Evolutionary conservation across 805 yeast species (phyloP).

Genomic region (Sugiyamaella valdiviana): DNA sequence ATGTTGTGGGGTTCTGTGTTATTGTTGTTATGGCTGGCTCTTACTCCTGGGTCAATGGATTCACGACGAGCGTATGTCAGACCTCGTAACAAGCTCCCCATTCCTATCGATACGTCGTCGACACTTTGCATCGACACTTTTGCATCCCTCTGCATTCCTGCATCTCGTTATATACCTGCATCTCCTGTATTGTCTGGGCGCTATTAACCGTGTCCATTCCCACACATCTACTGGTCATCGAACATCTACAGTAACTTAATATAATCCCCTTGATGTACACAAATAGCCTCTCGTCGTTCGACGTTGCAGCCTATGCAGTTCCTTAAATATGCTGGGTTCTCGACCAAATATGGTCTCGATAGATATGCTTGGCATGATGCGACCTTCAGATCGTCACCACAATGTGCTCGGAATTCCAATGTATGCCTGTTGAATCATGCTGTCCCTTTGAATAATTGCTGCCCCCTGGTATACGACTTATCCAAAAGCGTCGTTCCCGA

Average conservation of each 20-base stretch:
- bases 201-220: no score
- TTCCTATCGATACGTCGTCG: no score
- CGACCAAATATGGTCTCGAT: background rate
- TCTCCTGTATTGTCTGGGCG: no score
- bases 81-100: background rate
- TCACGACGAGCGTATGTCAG: constrained; percentile 22
- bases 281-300: background rate
- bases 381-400: background rate
- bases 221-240: background rate
- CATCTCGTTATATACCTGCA: no score
- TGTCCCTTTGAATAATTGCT: constrained; percentile 3
- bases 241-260: constrained; percentile 10
- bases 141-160: no score
- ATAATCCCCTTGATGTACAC: constrained; percentile 33
- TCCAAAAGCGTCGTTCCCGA: background rate
- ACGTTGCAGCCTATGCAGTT: background rate
- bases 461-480: constrained; percentile 3
- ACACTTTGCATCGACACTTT: no score
- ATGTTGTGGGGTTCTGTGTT: constrained; percentile 43
- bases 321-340: background rate
- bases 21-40: constrained; percentile 62
- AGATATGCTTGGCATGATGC: background rate
- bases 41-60: constrained; percentile 61
- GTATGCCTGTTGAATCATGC: background rate
- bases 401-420: background rate